phyloP scores from a whole-genome alignment of 2,329 filamentous ascomycete genomes.

The Sclerotinia minor region DNA sequence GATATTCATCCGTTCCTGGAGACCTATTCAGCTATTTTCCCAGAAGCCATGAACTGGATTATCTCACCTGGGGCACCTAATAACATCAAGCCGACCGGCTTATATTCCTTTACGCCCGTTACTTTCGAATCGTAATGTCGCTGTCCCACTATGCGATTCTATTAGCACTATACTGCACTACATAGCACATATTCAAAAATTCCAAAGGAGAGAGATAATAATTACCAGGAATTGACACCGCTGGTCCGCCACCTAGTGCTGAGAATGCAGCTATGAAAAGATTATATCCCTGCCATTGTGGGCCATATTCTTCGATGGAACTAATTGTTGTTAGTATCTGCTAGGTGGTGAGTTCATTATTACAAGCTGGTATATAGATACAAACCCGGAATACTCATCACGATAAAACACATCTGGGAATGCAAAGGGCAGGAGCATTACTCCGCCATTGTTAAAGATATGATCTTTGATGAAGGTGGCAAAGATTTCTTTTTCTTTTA shows the following conservation, averaged over 20 bases:
- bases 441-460: slow-evolving; percentile 27
- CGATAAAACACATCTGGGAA: slow-evolving; percentile 24
- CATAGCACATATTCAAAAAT: neutral
- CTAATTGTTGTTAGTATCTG: neutral
- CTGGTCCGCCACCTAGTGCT: slow-evolving; percentile 30
- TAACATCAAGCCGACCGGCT: slow-evolving; percentile 32
- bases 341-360: no score
- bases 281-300: slow-evolving; percentile 34
- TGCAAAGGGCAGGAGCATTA: slow-evolving; percentile 30
- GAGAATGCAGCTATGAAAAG: slow-evolving; percentile 29
- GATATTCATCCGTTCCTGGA: slow-evolving; percentile 26
- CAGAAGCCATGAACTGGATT: no score
- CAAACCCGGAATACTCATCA: slow-evolving; percentile 23
- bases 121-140: slow-evolving; percentile 28
- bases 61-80: slow-evolving; percentile 29
- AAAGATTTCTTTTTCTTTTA: slow-evolving; percentile 25
- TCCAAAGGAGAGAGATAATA: neutral
- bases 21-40: neutral
- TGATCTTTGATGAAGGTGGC: slow-evolving; percentile 26
- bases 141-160: slow-evolving; percentile 28
- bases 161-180: neutral
- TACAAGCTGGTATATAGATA: neutral
- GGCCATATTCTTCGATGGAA: slow-evolving; percentile 25
- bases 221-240: slow-evolving; percentile 32
- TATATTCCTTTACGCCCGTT: slow-evolving; percentile 22